Conservation (phyloP, 768 basidiomycete genomes). For the Rhodotorula sphaerocarpa region DNA sequence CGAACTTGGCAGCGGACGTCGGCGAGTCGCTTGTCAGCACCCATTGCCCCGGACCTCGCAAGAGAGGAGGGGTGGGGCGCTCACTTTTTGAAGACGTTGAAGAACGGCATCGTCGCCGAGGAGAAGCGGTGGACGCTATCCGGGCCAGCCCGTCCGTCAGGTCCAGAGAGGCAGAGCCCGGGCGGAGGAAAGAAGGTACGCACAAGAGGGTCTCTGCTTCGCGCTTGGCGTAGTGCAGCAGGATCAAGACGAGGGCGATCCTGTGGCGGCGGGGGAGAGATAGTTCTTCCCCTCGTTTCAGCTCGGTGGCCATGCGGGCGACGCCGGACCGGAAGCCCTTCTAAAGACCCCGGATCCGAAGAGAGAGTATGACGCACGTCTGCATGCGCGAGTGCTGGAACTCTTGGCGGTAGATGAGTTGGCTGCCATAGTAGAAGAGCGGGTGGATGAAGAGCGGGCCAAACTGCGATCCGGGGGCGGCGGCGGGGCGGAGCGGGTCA, state of each 20-base stretch:
- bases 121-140: conserved; percentile 86
- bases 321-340: too few species aligned
- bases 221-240: conserved; percentile 83
- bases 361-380: conserved; percentile 51
- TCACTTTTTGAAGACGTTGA: conserved; percentile 83
- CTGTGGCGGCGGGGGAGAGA: conserved; percentile 42
- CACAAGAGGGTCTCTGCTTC: conserved; percentile 73
- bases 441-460: conserved; percentile 89
- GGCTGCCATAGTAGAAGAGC: conserved; percentile 60
- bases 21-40: conserved; percentile 16
- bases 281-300: too few species aligned
- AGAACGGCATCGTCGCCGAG: conserved; percentile 80
- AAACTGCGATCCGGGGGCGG: conserved; percentile 55
- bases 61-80: conserved; percentile 31
- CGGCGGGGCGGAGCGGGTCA: background rate
- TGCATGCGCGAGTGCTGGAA: conserved; percentile 71
- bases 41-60: too few species aligned
- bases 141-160: background rate
- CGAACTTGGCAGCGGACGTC: conserved; percentile 52
- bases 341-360: too few species aligned
- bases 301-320: too few species aligned
- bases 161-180: background rate
- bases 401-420: conserved; percentile 59
- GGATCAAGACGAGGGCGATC: conserved; percentile 62
- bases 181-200: conserved; percentile 49